Conservation (phyloP, 352 stramenopile species). For the Globisporangium cederbergense region DNA sequence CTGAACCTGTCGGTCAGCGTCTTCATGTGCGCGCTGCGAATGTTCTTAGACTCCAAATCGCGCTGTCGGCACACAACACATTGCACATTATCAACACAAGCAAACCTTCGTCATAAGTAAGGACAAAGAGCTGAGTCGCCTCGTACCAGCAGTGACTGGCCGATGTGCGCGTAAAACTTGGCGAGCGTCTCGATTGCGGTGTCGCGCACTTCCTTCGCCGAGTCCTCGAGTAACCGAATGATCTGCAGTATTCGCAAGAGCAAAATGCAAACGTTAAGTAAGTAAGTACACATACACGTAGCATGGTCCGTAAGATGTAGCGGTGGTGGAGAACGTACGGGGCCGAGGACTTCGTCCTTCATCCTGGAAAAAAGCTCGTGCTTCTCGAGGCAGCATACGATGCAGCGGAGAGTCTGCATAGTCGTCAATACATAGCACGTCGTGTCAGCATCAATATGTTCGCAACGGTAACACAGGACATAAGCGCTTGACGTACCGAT, state of each 20-base stretch:
- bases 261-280: not conserved
- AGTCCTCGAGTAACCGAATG: constrained; percentile 71
- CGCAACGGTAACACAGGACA: not conserved
- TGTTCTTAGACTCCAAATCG: constrained; percentile 70
- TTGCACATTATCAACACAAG: not conserved
- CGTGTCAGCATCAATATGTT: not conserved
- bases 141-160: constrained; percentile 62
- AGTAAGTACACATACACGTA: not conserved
- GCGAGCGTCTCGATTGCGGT: constrained; percentile 62
- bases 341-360: constrained; percentile 57
- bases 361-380: constrained; percentile 41
- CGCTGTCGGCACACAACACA: constrained; percentile 27
- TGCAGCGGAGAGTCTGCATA: constrained; percentile 51
- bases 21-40: constrained; percentile 75
- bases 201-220: constrained; percentile 82
- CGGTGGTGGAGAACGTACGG: constrained; percentile 26
- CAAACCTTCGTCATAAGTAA: not conserved
- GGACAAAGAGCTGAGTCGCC: not conserved
- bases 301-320: not conserved
- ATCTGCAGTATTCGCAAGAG: constrained; percentile 25
- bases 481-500: constrained; percentile 35
- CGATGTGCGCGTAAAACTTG: constrained; percentile 69
- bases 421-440: not conserved
- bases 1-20: constrained; percentile 58
- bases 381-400: constrained; percentile 60